Evolutionary conservation across 345 rosid genomes (phyloP).

Genomic region (Aethionema arabicum): DNA sequence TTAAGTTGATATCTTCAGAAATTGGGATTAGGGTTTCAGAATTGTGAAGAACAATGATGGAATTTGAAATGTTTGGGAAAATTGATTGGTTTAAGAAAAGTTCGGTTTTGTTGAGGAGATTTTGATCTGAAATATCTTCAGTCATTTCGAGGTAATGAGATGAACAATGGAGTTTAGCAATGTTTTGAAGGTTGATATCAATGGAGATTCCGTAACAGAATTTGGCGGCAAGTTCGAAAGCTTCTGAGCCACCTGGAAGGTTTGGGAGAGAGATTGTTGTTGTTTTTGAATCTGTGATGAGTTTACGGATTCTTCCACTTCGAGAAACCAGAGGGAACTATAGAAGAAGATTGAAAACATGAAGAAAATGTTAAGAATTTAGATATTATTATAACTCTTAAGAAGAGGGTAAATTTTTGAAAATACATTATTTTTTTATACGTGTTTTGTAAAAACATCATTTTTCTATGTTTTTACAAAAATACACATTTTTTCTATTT

Average conservation of each 20-base stretch:
- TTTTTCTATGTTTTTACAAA: no score
- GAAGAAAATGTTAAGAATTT: not conserved
- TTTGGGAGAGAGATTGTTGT: conserved; percentile 56
- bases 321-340: conserved; percentile 95
- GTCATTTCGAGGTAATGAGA: conserved; percentile 92
- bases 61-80: conserved; percentile 64
- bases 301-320: conserved; percentile 80
- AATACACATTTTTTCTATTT: no score
- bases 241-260: conserved; percentile 85
- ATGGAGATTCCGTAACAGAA: conserved; percentile 83
- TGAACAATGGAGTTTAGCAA: conserved; percentile 67
- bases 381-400: not conserved
- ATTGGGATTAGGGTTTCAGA: conserved; percentile 76
- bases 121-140: conserved; percentile 79
- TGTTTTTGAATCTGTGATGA: conserved; percentile 59
- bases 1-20: conserved; percentile 76
- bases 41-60: conserved; percentile 66
- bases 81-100: conserved; percentile 60
- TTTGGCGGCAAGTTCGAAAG: conserved; percentile 95
- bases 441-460: no score
- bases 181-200: conserved; percentile 64
- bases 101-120: conserved; percentile 66
- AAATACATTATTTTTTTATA: no score
- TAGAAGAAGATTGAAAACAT: conserved; percentile 29
- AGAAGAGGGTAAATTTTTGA: not conserved